Evolutionary conservation across 768 basidiomycete species (phyloP).

Genomic region (Lactarius deliciosus): DNA sequence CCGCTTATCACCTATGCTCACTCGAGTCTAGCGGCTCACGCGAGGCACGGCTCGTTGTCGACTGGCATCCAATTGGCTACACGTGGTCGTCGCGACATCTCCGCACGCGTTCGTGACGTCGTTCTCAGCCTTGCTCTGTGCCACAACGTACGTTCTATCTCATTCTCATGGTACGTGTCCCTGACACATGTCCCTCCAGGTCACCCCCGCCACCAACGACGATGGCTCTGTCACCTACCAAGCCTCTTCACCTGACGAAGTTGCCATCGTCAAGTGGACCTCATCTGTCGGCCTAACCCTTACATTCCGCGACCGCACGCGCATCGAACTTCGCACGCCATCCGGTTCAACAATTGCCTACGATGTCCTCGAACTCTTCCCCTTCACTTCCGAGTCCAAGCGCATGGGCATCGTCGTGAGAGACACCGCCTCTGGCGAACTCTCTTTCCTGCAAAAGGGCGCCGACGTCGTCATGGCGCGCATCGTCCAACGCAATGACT

Average conservation of each 20-base stretch:
- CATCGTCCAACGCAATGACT: constrained; percentile 96
- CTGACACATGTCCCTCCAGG: constrained; percentile 46
- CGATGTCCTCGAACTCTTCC: constrained; percentile 93
- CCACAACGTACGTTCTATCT: constrained; percentile 73
- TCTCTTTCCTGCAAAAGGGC: constrained; percentile 92
- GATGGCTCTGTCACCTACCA: constrained; percentile 96
- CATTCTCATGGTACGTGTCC: background rate
- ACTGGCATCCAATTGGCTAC: constrained; percentile 83
- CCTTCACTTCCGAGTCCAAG: constrained; percentile 98
- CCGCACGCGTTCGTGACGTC: constrained; percentile 87
- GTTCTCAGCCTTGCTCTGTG: constrained; percentile 92
- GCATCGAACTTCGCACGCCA: constrained; percentile 81
- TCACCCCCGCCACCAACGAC: constrained; percentile 93
- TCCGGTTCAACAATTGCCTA: constrained; percentile 62
- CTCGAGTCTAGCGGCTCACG: constrained; percentile 37
- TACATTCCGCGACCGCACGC: constrained; percentile 83
- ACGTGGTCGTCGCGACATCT: constrained; percentile 91
- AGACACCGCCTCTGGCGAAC: constrained; percentile 70
- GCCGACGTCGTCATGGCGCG: constrained; percentile 97
- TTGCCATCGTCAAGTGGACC: constrained; percentile 97
- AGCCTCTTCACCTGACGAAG: constrained; percentile 98
- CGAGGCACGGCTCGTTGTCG: constrained; percentile 54
- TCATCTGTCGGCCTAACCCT: constrained; percentile 91
- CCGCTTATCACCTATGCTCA: background rate
- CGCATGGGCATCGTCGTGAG: constrained; percentile 98